phyloP scores from a whole-genome alignment of 495 filamentous ascomycete species.

The Hypoxylon fuscum region DNA sequence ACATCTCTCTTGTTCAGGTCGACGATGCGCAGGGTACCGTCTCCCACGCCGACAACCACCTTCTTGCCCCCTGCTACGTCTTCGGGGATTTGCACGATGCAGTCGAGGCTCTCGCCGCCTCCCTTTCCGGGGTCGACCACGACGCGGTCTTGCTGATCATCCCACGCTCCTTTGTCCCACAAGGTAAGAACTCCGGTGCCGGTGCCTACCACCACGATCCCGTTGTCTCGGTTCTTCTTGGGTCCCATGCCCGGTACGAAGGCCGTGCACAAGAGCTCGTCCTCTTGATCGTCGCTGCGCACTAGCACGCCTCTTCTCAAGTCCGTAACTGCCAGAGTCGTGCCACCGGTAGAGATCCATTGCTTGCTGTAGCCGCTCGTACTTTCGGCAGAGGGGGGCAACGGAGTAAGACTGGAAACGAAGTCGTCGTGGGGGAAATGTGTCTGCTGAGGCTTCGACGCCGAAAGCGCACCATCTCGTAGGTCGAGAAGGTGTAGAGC shows the following conservation, averaged over 20 bases:
- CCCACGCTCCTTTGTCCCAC: conserved; percentile 94
- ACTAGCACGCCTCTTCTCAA: conserved; percentile 82
- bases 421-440: conserved; percentile 92
- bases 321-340: conserved; percentile 88
- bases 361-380: conserved; percentile 89
- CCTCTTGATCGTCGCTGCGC: conserved; percentile 90
- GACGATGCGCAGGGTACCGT: conserved; percentile 65
- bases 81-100: conserved; percentile 71
- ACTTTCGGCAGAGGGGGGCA: conserved; percentile 78
- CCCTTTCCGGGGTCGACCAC: conserved; percentile 70
- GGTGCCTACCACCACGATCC: conserved; percentile 82
- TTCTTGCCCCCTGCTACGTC: conserved; percentile 71
- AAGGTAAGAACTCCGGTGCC: conserved; percentile 83
- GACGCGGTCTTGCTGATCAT: conserved; percentile 90
- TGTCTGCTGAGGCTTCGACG: conserved; percentile 73
- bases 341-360: conserved; percentile 90
- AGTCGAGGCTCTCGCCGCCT: conserved; percentile 74
- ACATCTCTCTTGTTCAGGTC: conserved; percentile 55
- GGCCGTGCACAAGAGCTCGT: conserved; percentile 82
- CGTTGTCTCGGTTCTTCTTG: conserved; percentile 69
- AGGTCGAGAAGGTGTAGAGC: conserved; percentile 91
- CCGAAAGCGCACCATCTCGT: conserved; percentile 68
- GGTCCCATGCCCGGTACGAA: conserved; percentile 73
- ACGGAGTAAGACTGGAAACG: conserved; percentile 84
- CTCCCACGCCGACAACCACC: conserved; percentile 78